Percentiles rank a stretch among this genome's conserved stretches.
phyloP scores from a whole-genome alignment of 73 alveolate genomes.

The Paramecium octaurelia region DNA sequence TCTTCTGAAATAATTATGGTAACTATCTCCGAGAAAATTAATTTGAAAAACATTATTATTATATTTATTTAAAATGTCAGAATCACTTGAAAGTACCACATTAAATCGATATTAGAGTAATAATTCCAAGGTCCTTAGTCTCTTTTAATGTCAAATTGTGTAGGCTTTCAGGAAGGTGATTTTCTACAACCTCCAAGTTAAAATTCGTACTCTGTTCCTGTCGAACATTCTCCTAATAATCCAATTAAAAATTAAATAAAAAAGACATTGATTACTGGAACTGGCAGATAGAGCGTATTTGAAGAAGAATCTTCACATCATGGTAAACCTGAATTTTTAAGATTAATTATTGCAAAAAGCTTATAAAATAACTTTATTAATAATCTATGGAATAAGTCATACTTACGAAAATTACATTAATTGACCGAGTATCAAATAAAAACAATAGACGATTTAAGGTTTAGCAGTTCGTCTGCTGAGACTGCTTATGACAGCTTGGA shows the following conservation, averaged over 20 bases:
- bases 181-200: neutral
- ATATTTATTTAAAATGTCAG: neutral
- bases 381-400: conserved; percentile 15
- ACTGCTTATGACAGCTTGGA: neutral
- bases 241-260: neutral
- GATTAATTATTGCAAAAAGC: conserved; percentile 3
- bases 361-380: conserved; percentile 6
- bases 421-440: neutral
- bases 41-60: neutral
- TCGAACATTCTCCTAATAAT: neutral
- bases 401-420: conserved; percentile 15
- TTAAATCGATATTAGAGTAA: neutral
- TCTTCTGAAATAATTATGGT: neutral
- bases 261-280: neutral
- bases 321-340: neutral
- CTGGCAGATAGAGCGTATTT: neutral
- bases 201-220: neutral
- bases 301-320: neutral
- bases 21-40: neutral
- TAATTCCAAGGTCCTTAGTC: neutral
- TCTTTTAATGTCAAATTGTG: neutral
- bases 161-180: neutral
- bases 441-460: neutral
- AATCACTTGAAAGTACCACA: neutral
- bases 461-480: neutral